Percentiles rank a stretch among this genome's conserved stretches.
Evolutionary conservation across 192 early-diverging fungal species (phyloP).

Genomic region (Fimicolochytrium jonesii): DNA sequence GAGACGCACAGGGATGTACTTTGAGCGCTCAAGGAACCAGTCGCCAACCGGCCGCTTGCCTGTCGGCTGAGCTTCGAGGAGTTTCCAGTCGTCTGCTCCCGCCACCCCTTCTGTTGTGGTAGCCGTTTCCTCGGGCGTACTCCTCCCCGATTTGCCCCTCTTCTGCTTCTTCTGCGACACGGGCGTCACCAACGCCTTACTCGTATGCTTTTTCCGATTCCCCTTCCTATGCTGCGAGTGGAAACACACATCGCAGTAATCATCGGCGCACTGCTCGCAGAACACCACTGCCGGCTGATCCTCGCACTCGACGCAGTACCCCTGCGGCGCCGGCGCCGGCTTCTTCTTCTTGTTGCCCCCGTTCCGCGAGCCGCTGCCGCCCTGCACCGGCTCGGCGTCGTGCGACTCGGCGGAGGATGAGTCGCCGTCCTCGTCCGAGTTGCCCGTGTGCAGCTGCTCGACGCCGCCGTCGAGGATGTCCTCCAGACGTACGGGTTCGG

Average conservation of each 20-base stretch:
- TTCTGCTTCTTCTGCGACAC: not conserved
- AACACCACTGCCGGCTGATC: constrained; percentile 56
- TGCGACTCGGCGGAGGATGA: constrained; percentile 32
- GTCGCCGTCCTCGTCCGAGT: constrained; percentile 32
- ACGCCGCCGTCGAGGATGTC: constrained; percentile 25
- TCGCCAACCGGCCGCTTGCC: constrained; percentile 51
- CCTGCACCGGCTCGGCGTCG: constrained; percentile 29
- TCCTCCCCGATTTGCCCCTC: constrained; percentile 10
- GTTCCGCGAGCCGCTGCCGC: constrained; percentile 2
- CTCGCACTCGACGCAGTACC: constrained; percentile 87
- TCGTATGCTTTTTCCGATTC: constrained; percentile 33
- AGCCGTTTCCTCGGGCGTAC: not conserved
- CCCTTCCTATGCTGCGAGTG: constrained; percentile 50
- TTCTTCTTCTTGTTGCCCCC: constrained; percentile 15
- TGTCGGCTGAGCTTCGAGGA: constrained; percentile 30
- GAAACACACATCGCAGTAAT: constrained; percentile 91
- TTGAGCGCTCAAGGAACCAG: constrained; percentile 82
- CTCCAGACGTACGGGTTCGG: not conserved
- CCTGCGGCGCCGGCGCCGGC: constrained; percentile 51
- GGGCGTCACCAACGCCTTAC: constrained; percentile 16
- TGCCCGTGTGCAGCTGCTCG: constrained; percentile 36
- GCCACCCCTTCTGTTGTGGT: not conserved
- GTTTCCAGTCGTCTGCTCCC: constrained; percentile 1
- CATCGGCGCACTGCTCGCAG: constrained; percentile 79
- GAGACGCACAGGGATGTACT: constrained; percentile 93